A percentile compares a stretch with the other conserved stretches of the same genome.
These are phyloP conservation scores for Platismatia glauca DNA, from an alignment of 495 filamentous ascomycete species.

Conservation along the genomic window DNA sequence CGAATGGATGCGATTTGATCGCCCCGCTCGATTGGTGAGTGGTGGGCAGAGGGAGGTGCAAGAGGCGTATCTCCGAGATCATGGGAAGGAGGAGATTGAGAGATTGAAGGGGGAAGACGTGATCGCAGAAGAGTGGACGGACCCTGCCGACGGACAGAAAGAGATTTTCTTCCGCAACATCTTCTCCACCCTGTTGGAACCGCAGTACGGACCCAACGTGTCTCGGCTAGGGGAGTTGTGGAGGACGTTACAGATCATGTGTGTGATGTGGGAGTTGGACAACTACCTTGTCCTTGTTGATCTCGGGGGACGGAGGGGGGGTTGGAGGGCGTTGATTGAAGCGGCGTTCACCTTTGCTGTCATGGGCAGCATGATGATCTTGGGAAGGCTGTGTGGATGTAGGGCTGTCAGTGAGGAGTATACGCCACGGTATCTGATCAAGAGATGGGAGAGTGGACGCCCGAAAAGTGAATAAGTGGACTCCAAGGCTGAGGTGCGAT, in stretches of 20 bases:
- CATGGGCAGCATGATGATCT: neutral
- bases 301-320: neutral
- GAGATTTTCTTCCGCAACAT: conserved; percentile 11
- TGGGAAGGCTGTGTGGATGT: neutral
- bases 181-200: neutral
- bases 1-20: conserved; percentile 14
- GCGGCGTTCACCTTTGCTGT: neutral
- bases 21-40: neutral
- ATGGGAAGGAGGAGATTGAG: neutral
- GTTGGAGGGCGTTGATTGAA: conserved; percentile 1
- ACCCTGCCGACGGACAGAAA: conserved; percentile 9
- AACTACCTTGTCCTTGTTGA: conserved; percentile 4
- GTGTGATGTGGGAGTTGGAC: conserved; percentile 11
- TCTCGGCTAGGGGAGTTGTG: neutral
- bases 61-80: neutral
- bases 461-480: neutral
- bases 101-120: neutral
- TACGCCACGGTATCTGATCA: neutral
- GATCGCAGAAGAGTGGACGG: conserved; percentile 12
- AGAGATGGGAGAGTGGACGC: neutral
- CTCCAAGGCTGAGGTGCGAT: neutral
- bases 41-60: neutral
- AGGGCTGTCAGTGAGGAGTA: conserved; percentile 9
- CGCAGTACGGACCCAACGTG: neutral
- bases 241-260: neutral